Evolutionary conservation across 495 filamentous ascomycete species (phyloP).

Genomic region (Penicillium coffeae): DNA sequence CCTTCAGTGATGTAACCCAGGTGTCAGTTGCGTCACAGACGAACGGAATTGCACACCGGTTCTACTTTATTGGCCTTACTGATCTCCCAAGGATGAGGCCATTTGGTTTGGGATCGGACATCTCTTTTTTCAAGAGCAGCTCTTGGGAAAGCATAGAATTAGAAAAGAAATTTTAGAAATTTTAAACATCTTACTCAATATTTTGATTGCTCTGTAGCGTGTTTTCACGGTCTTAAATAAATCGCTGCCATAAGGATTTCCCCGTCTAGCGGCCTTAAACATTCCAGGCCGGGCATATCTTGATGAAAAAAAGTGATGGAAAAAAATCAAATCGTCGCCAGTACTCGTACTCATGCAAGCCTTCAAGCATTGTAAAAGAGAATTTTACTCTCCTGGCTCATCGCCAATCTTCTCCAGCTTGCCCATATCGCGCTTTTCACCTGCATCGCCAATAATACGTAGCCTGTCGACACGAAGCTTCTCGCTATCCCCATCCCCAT

Average conservation of each 20-base stretch:
- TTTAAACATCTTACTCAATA: not conserved
- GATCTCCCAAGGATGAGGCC: conserved; percentile 42
- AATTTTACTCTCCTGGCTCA: conserved; percentile 57
- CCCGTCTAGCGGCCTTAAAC: not conserved
- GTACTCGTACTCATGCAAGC: too few relatives aligned
- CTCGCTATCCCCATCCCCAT: conserved; percentile 81
- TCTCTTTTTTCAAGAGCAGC: conserved; percentile 15
- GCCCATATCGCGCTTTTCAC: conserved; percentile 86
- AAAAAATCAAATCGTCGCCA: too few relatives aligned
- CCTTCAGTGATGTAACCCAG: conserved; percentile 45
- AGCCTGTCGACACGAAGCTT: conserved; percentile 84
- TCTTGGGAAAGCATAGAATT: not conserved
- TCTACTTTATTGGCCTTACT: conserved; percentile 51
- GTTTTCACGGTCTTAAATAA: not conserved
- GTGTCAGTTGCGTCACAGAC: conserved; percentile 62
- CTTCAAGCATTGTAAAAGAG: not conserved
- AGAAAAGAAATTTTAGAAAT: conserved; percentile 3
- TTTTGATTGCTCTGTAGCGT: not conserved
- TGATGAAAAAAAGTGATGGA: too few relatives aligned
- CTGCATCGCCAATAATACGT: conserved; percentile 83
- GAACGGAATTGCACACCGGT: conserved; percentile 57
- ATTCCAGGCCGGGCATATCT: not conserved
- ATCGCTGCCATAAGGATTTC: not conserved
- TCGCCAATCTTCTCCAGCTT: conserved; percentile 95
- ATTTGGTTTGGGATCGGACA: conserved; percentile 53